A percentile compares a stretch with the other conserved stretches of the same genome.
These are phyloP conservation scores for Amphirosellinia nigrospora DNA, from an alignment of 495 filamentous ascomycete species.

Conservation along the genomic window DNA sequence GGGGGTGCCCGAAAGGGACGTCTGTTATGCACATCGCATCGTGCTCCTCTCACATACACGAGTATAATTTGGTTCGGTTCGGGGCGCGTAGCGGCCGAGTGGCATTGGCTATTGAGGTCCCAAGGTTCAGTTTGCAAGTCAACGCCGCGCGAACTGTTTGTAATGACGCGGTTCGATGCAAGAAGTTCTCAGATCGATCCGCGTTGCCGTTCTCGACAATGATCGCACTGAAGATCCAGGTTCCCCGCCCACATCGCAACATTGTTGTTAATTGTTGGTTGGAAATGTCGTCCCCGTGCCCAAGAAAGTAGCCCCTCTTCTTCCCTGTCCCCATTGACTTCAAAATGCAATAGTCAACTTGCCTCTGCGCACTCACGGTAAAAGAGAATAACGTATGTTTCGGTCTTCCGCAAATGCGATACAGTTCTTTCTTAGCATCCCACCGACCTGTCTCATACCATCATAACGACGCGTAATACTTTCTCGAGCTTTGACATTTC, in stretches of 20 bases:
- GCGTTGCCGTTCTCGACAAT: conserved; percentile 2
- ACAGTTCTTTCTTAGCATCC: conserved; percentile 1
- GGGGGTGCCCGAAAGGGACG: not conserved
- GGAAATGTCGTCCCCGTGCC: not conserved
- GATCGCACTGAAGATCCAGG: conserved; percentile 14
- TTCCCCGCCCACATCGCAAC: not conserved
- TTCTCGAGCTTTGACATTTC: not conserved
- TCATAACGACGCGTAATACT: not conserved
- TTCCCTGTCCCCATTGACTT: too few species aligned
- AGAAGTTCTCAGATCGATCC: conserved; percentile 3
- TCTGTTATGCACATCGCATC: not conserved
- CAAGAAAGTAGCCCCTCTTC: not conserved
- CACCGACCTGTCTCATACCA: not conserved
- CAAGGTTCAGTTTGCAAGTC: not conserved
- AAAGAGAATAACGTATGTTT: not conserved
- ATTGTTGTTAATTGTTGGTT: not conserved
- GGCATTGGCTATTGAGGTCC: not conserved
- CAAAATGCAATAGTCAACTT: not conserved
- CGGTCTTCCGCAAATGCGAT: not conserved
- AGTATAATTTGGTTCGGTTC: too few species aligned
- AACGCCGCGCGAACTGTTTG: not conserved
- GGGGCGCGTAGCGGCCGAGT: conserved; percentile 3
- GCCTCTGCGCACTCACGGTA: not conserved
- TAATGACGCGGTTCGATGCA: not conserved
- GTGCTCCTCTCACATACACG: too few species aligned